These are phyloP conservation scores for Wickerhamomyces alni DNA, from an alignment of 805 yeast genomes.

Conservation along the genomic window DNA sequence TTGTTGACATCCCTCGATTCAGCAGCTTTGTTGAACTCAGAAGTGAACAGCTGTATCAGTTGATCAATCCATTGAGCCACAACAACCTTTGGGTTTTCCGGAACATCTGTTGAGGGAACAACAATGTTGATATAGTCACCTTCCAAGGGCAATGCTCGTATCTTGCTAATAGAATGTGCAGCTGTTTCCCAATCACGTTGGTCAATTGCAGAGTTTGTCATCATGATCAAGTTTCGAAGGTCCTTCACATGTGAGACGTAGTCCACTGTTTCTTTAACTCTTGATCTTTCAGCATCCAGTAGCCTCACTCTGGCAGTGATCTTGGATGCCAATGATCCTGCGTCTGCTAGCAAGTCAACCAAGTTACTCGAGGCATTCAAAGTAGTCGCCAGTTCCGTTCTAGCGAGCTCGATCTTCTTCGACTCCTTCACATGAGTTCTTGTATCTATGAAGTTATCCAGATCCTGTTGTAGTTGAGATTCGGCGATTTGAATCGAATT, in stretches of 20 bases:
- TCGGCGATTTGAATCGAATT: conserved; percentile 20
- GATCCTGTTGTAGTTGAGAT: conserved; percentile 15
- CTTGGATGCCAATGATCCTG: conserved; percentile 58
- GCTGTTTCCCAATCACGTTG: conserved; percentile 72
- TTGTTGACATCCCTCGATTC: conserved; percentile 54
- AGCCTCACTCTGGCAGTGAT: conserved; percentile 66
- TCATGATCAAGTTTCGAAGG: conserved; percentile 59
- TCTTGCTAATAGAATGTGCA: conserved; percentile 55
- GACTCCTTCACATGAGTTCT: conserved; percentile 21
- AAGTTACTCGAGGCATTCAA: conserved; percentile 51
- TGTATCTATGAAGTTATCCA: conserved; percentile 21
- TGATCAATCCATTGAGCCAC: conserved; percentile 53
- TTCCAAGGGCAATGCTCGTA: conserved; percentile 49
- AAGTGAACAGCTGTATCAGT: conserved; percentile 49
- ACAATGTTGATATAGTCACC: conserved; percentile 74
- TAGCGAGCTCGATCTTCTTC: conserved; percentile 48
- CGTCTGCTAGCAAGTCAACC: conserved; percentile 46
- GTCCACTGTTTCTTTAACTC: conserved; percentile 53
- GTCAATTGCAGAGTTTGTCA: conserved; percentile 63
- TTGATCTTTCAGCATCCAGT: conserved; percentile 62
- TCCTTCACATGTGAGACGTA: conserved; percentile 62
- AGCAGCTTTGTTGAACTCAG: conserved; percentile 70
- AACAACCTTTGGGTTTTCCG: conserved; percentile 64
- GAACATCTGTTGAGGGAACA: conserved; percentile 83
- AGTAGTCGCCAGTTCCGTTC: conserved; percentile 61